Evolutionary conservation across 2,329 filamentous ascomycete genomes (phyloP).

Genomic region (Daldinia eschscholtzii): DNA sequence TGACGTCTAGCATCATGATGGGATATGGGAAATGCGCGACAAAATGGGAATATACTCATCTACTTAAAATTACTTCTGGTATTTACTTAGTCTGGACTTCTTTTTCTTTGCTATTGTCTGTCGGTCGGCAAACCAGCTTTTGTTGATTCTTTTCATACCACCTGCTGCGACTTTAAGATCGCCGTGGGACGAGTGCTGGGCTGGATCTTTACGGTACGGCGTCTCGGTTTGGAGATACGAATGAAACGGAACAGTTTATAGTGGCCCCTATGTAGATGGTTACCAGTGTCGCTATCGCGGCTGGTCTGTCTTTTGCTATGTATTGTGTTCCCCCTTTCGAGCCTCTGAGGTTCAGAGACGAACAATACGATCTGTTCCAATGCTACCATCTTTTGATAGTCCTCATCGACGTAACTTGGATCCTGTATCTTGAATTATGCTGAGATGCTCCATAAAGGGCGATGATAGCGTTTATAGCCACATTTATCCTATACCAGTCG

Average conservation of each 20-base stretch:
- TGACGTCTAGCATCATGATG: slow-evolving; percentile 41
- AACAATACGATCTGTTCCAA: slow-evolving; percentile 33
- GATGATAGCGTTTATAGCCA: neutral
- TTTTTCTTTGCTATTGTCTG: slow-evolving; percentile 34
- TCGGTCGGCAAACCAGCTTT: slow-evolving; percentile 31
- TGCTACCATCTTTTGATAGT: slow-evolving; percentile 7
- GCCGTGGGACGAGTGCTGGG: slow-evolving; percentile 33
- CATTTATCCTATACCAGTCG: neutral
- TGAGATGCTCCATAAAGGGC: neutral
- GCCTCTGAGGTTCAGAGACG: slow-evolving; percentile 23
- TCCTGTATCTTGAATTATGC: neutral
- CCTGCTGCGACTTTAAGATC: slow-evolving; percentile 17
- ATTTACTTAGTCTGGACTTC: slow-evolving; percentile 43
- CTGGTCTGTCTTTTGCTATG: slow-evolving; percentile 35
- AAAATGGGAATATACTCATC: slow-evolving; percentile 35
- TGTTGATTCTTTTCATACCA: slow-evolving; percentile 42
- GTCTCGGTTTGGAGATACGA: slow-evolving; percentile 45
- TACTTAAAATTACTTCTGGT: slow-evolving; percentile 41
- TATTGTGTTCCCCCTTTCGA: slow-evolving; percentile 24
- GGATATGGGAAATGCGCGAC: slow-evolving; percentile 39
- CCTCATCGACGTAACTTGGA: neutral
- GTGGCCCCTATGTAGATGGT: slow-evolving; percentile 25
- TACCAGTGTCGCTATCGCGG: slow-evolving; percentile 25
- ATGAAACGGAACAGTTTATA: slow-evolving; percentile 30
- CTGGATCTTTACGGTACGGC: slow-evolving; percentile 42